A percentile compares a stretch with the other conserved stretches of the same genome.
Evolutionary conservation across 345 rosid genomes (phyloP).

Genomic region (Eucalyptus guilfoylei): DNA sequence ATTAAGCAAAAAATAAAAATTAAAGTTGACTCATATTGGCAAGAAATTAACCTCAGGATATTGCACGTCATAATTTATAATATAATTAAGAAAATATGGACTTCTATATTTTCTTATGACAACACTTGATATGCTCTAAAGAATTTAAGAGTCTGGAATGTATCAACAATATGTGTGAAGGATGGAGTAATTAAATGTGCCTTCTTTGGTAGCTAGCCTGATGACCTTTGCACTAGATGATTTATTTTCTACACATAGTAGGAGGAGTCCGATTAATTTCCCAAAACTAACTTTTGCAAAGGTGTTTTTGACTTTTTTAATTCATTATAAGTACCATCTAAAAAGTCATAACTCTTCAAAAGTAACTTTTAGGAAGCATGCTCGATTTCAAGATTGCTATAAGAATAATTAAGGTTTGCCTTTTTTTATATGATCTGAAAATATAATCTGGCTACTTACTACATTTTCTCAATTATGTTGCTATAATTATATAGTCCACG

Average conservation of each 20-base stretch:
- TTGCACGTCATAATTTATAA: background rate
- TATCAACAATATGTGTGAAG: accelerated
- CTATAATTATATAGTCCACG: background rate
- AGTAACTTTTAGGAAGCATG: background rate
- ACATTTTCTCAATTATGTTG: background rate
- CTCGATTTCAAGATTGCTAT: background rate
- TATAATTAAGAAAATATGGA: background rate
- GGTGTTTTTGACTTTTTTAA: accelerated
- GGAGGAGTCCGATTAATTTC: background rate
- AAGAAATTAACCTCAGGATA: background rate
- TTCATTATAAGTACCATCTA: accelerated
- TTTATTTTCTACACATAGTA: background rate
- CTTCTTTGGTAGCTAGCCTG: background rate
- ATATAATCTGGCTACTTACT: accelerated
- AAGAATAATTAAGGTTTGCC: accelerated
- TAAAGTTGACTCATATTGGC: accelerated
- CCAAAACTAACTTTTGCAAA: accelerated
- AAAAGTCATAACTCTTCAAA: accelerated
- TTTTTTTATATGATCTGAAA: accelerated
- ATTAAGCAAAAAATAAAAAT: background rate
- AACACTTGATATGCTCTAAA: accelerated
- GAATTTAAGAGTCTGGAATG: accelerated
- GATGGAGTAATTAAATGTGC: background rate
- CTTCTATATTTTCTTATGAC: background rate
- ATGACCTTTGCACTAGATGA: background rate